These are phyloP conservation scores for Annulohypoxylon nitens DNA, from an alignment of 495 filamentous ascomycete genomes.

Conservation along the genomic window DNA sequence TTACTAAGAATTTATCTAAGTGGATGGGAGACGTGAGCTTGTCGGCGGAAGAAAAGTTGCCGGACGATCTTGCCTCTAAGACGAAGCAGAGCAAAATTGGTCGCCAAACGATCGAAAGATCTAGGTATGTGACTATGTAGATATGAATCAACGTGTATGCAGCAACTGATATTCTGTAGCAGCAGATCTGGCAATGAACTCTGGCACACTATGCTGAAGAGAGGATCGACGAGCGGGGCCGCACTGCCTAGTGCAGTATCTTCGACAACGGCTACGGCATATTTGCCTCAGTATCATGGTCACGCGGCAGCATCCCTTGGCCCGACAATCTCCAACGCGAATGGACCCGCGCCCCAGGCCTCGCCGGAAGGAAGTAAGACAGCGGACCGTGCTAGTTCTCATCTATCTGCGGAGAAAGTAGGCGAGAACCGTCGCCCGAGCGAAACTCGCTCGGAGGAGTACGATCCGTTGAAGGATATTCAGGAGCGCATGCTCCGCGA, in stretches of 20 bases:
- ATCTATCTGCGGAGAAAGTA: conserved; percentile 50
- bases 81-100: conserved; percentile 20
- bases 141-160: not conserved
- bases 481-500: conserved; percentile 51
- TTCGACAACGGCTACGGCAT: conserved; percentile 61
- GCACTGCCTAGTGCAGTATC: conserved; percentile 58
- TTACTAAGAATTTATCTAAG: conserved; percentile 10
- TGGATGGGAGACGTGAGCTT: conserved; percentile 5
- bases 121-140: conserved; percentile 39
- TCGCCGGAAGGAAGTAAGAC: conserved; percentile 47
- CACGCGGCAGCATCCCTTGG: conserved; percentile 59
- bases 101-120: conserved; percentile 45
- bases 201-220: conserved; percentile 61
- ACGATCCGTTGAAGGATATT: conserved; percentile 42
- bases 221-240: conserved; percentile 54
- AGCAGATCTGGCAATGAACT: conserved; percentile 51
- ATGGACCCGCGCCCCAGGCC: conserved; percentile 37
- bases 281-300: conserved; percentile 61
- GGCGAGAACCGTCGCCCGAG: conserved; percentile 60
- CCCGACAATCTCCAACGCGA: conserved; percentile 54
- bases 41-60: conserved; percentile 13
- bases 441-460: conserved; percentile 48
- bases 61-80: not conserved
- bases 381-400: conserved; percentile 42
- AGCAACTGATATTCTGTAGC: conserved; percentile 38